Evolutionary conservation across 2,329 filamentous ascomycete species (phyloP), one percentile per base, ranked within the genome.

Genomic region (Fusarium sp.): DNA sequence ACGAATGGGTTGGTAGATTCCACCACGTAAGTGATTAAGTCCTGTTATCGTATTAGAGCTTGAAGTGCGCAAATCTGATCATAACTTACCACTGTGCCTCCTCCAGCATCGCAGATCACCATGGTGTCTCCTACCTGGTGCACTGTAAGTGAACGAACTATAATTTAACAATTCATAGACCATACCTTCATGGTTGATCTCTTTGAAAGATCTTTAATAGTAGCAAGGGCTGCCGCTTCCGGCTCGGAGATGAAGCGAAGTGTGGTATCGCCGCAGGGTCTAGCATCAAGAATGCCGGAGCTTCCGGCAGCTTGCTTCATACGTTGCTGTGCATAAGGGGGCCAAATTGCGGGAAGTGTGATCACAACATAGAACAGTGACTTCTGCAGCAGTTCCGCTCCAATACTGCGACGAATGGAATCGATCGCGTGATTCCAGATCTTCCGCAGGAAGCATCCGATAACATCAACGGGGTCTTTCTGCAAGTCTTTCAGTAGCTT

Each of bases 331-430:
- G 80, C 80, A 32, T 82, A 83, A 0, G 76, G 69, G 0, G 80
- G 80, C 83, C 84, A 85, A 7, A 85, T 84, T 0, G 83, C 83
- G 0, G 84, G 84, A 0, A 85, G 29, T 0, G 84, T 85, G 1
- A 83, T 63, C 5, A 84, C 76, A 1, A 85, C 70, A 3, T 80
- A 72, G 8, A 84, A 78, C 0, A 34, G 73, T 67, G 11, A 61
- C 54, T 0, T 75, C 40, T 0, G 79, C 2, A 5, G 76, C 41
- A 1, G 44, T 15, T 3, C 63, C 1, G 0, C 70, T 40, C 11
- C 78, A 1, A 74, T 18, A 2, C 68, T 59, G 8, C 61, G 43
- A 6, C 44, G 62, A 4, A 84, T 79, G 1, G 62, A 65, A 0
- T 74, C 57, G 0, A 78, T 46, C 1, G 58, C 57, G 44, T 81